Conservation (phyloP, 805 yeast species). For the Yamadazyma endophytica region DNA sequence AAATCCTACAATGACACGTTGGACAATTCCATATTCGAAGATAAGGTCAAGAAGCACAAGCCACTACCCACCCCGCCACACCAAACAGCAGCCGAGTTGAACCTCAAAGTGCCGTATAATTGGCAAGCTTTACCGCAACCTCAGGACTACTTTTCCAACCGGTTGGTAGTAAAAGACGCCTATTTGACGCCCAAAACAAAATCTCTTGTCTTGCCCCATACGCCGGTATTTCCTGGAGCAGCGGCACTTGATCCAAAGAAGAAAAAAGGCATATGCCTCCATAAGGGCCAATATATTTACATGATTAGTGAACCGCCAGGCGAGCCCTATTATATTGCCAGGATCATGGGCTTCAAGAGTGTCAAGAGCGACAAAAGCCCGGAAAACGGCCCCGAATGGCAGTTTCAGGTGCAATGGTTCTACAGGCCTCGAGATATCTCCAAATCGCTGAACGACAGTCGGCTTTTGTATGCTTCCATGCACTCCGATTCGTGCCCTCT, state of each 20-base stretch:
- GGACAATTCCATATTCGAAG: constrained; percentile 24
- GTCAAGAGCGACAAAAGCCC: constrained; percentile 41
- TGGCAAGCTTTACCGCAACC: constrained; percentile 45
- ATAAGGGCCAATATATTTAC: constrained; percentile 66
- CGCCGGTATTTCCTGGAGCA: constrained; percentile 6
- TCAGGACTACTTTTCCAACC: constrained; percentile 39
- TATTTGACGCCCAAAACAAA: constrained; percentile 35
- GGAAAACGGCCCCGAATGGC: no score
- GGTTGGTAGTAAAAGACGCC: constrained; percentile 39
- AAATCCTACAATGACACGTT: constrained; percentile 29
- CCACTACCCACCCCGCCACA: background rate
- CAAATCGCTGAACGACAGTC: constrained; percentile 60
- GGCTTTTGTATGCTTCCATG: constrained; percentile 78
- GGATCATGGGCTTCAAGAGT: constrained; percentile 64
- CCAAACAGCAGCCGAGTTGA: background rate
- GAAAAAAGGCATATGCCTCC: constrained; percentile 1
- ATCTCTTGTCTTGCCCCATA: constrained; percentile 35
- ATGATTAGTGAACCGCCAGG: constrained; percentile 91
- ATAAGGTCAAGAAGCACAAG: constrained; percentile 4
- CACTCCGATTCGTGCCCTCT: constrained; percentile 83
- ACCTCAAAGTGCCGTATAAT: constrained; percentile 35
- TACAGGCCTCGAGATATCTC: constrained; percentile 85
- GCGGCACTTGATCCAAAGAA: constrained; percentile 3
- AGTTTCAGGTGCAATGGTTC: constrained; percentile 82
- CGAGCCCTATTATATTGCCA: constrained; percentile 87